Evolutionary conservation across 768 basidiomycete species (phyloP), one percentile per base, ranked within the genome.

Genomic region (Daedaleopsis nitida): DNA sequence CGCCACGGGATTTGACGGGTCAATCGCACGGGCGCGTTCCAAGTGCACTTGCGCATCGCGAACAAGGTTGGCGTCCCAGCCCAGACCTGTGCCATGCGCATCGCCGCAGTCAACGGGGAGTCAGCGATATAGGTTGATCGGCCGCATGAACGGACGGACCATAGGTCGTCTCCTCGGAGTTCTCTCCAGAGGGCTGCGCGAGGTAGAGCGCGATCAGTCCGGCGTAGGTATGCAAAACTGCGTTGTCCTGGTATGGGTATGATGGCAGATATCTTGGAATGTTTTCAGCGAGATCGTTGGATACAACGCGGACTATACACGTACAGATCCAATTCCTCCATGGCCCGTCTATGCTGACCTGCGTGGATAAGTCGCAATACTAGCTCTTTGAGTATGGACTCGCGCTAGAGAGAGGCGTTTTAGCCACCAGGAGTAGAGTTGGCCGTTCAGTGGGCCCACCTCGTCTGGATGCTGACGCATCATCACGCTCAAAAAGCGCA

Each of bases 281-380:
- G 14, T 27, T 34, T 52, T 23, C 63, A 43, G 57, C 43, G 21
- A 37, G 12, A 21, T 19, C 49, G 51, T 38, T 37, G 52, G 54
- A 45, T 23, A 32, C 27, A 37, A 43, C 11, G 35, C 47, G 52
- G 51, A 35, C 44, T 37, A 44, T 53, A 47, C 17, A 74, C 84
- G 65, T 74, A 94, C 92, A 95, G 80, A 70, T 95, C 92, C 13
- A 96, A 76, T 70, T 97, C 92, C 62, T 93, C 89, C 57, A 94
- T 75, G 1, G 94, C 95, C 55, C 88, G 85, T 58, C 80, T 79
- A 66, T 89, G 79, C 68, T 80, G 80, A 5, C 78, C 81, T 19
- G 79, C 72, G 19, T 81, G 66, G 58, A 94, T 84, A 21, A 94
- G 77, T 35, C 84, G 79, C 24, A 94, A 79, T 11, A 90, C 76